Conservation (phyloP, 257 asterid species). For the Solanum rostratum region DNA sequence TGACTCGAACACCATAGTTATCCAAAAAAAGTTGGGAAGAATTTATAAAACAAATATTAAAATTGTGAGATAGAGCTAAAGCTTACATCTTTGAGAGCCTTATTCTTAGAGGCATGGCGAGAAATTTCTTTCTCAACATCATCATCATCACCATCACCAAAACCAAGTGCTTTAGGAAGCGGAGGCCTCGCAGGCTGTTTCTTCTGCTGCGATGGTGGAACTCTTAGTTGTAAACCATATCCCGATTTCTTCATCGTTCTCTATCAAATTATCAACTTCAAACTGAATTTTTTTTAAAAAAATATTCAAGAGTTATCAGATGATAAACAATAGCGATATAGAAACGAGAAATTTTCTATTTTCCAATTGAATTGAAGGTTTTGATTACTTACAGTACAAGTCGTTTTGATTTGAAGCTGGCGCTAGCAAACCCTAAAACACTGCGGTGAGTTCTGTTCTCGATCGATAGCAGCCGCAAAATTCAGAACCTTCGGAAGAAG, state of each 20-base stretch:
- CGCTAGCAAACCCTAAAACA: not conserved
- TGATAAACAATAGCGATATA: not conserved
- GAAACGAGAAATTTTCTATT: not conserved
- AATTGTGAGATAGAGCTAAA: not conserved
- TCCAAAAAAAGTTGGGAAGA: no score
- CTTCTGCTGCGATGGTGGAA: conserved; percentile 52
- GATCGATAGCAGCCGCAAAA: not conserved
- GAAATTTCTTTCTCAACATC: conserved; percentile 67
- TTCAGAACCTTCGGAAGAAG: not conserved
- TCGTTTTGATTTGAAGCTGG: not conserved
- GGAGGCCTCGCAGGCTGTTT: conserved; percentile 56
- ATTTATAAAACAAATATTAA: not conserved
- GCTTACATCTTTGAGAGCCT: conserved; percentile 67
- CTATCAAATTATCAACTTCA: not conserved
- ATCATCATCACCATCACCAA: conserved; percentile 52
- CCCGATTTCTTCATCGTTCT: conserved; percentile 30
- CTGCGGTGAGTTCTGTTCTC: not conserved
- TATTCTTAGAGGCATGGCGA: conserved; percentile 79
- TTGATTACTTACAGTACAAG: not conserved
- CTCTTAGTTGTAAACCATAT: conserved; percentile 82
- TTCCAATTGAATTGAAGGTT: not conserved
- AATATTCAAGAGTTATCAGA: not conserved
- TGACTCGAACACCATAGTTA: no score
- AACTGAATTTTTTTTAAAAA: not conserved
- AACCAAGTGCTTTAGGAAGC: conserved; percentile 35